These are phyloP conservation scores for Sherardia arvensis DNA, from an alignment of 257 asterid species.

Conservation along the genomic window DNA sequence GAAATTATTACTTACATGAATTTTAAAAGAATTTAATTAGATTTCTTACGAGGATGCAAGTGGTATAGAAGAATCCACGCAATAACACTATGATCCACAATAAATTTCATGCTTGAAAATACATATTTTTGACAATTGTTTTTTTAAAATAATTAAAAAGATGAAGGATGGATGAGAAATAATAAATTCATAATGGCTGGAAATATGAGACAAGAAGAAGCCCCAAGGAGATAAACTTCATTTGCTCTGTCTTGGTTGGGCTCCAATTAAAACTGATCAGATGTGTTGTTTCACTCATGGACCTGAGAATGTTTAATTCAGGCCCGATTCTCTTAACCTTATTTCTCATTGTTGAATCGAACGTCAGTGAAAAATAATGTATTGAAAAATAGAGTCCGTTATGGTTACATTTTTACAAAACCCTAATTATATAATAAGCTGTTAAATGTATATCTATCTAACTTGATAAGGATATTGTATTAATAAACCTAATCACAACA, in stretches of 20 bases:
- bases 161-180: not conserved
- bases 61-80: not conserved
- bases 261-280: conserved; percentile 1
- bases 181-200: not conserved
- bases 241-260: not conserved
- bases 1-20: too few species aligned
- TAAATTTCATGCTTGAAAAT: not conserved
- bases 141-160: not conserved
- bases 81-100: not conserved
- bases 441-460: too few species aligned
- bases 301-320: not conserved
- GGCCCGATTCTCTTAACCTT: too few species aligned
- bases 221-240: conserved; percentile 6
- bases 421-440: too few species aligned
- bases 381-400: too few species aligned
- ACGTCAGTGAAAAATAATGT: too few species aligned
- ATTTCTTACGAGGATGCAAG: not conserved
- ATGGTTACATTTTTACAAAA: too few species aligned
- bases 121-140: too few species aligned
- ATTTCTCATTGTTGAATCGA: too few species aligned
- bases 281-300: not conserved
- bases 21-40: too few species aligned
- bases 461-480: too few species aligned
- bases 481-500: not conserved
- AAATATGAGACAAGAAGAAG: conserved; percentile 4